Evolutionary conservation across 768 basidiomycete species (phyloP), one percentile per base, ranked within the genome.

Genomic region (Suillus luteus): DNA sequence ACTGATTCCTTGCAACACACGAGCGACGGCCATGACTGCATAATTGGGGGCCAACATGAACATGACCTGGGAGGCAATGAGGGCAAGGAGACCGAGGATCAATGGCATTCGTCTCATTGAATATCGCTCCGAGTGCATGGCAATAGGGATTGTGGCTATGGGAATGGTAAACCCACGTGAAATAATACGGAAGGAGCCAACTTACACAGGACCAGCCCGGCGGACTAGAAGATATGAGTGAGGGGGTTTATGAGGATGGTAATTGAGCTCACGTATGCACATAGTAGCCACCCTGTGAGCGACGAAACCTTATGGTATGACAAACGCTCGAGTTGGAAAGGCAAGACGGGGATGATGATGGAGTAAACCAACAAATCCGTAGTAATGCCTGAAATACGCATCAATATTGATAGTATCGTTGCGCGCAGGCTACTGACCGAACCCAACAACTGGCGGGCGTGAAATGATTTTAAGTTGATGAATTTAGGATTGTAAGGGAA

Each of bases 11-110:
- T 88, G 87, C 33, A 87, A 55, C n/a, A 82, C 69, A 38, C 88
- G 82, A 9, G 87, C 86, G 43, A 87, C 38, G 15, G 79, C 82
- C 86, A 89, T 86, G 14, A 86, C 72, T 61, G 81, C 67, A 66
- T 83, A 88, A 44, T 76, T 81, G 3, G 81, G 83, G 0, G 86
- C 85, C 66, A 86, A 84, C 86, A 88, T 87, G 12, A 89, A 76
- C 75, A 88, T 78, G 19, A 87, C 71, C 72, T 86, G 85, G 2
- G 85, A 84, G 6, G 77, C 84, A 5, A 85, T 72, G 41, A 88
- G 78, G 33, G 82, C 66, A 10, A 85, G 2, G 14, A 86, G 75
- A 17, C 86, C 88, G 7, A 79, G 33, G 12, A 87, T 66, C 52
- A 89, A 78, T 3, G 86, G 87, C 5, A 68, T 65, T 63, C 79